Evolutionary conservation across 805 yeast species (phyloP).

Genomic region (Saturnispora sekii): DNA sequence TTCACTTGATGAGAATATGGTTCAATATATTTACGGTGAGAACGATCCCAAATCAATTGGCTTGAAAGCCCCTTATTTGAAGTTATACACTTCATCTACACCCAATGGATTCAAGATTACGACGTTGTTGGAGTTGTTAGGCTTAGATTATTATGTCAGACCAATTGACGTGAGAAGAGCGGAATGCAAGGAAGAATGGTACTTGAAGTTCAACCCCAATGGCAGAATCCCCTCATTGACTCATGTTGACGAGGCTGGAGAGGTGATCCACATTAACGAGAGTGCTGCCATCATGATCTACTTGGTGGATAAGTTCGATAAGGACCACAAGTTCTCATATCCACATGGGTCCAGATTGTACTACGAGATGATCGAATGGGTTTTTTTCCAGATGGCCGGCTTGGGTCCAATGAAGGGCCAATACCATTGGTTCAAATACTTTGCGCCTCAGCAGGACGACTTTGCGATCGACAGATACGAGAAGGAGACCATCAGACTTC

Average conservation of each 20-base stretch:
- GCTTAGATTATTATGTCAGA: constrained; percentile 33
- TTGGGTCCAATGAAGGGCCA: constrained; percentile 60
- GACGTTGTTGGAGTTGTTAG: constrained; percentile 32
- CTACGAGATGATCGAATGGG: constrained; percentile 44
- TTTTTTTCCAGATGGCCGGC: constrained; percentile 49
- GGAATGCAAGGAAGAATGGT: constrained; percentile 51
- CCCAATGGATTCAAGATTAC: constrained; percentile 39
- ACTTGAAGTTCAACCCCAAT: constrained; percentile 46
- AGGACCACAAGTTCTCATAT: constrained; percentile 37
- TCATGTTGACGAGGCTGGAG: constrained; percentile 32
- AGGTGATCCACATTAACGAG: constrained; percentile 39
- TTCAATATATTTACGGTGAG: constrained; percentile 24
- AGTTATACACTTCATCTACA: constrained; percentile 34
- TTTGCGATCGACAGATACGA: constrained; percentile 44
- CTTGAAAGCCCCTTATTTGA: constrained; percentile 32
- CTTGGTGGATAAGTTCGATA: constrained; percentile 52
- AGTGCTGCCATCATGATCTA: constrained; percentile 54
- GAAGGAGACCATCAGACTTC: constrained; percentile 43
- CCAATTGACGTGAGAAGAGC: constrained; percentile 32
- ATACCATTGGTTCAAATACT: constrained; percentile 36
- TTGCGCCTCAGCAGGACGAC: constrained; percentile 41
- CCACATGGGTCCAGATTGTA: constrained; percentile 32
- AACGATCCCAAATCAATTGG: constrained; percentile 27
- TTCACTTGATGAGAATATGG: constrained; percentile 17
- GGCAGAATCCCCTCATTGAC: constrained; percentile 53